Conservation (phyloP, 805 yeast species). For the Metschnikowia shivogae region DNA sequence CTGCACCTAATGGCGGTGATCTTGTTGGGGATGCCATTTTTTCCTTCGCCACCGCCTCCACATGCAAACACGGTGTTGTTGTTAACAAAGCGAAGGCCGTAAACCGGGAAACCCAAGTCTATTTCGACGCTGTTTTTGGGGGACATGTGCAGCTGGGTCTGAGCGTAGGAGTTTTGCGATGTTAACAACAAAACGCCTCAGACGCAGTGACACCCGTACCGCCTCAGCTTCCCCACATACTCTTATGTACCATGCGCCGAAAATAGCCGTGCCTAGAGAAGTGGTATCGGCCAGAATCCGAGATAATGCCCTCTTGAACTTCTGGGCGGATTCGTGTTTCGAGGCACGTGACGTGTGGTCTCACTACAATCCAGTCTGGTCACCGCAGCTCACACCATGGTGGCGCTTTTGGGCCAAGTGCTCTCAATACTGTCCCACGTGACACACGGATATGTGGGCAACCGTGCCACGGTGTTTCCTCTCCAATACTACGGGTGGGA, state of each 20-base stretch:
- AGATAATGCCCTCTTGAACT: no score
- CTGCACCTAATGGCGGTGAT: constrained; percentile 61
- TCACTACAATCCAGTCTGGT: not conserved
- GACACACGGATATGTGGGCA: constrained; percentile 19
- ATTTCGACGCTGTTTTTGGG: constrained; percentile 30
- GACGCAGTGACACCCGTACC: constrained; percentile 5
- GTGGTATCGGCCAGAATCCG: not conserved
- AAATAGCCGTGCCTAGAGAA: not conserved
- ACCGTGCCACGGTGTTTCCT: constrained; percentile 17
- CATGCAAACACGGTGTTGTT: constrained; percentile 61
- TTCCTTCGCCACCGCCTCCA: constrained; percentile 97
- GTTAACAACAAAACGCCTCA: constrained; percentile 4
- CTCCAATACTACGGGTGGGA: constrained; percentile 19
- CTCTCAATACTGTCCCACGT: constrained; percentile 20
- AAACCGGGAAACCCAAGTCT: constrained; percentile 69
- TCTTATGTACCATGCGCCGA: not conserved
- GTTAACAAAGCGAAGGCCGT: constrained; percentile 68
- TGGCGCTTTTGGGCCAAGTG: constrained; percentile 7
- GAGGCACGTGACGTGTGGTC: constrained; percentile 2
- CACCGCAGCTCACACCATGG: not conserved
- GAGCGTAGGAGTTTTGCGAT: constrained; percentile 1
- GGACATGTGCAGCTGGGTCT: constrained; percentile 9
- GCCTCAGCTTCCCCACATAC: not conserved
- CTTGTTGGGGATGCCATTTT: constrained; percentile 83
- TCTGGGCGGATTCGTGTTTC: no score